Base-by-base conservation (phyloP, 2,329 filamentous ascomycete species). In the Metarhizium anisopliae region DNA sequence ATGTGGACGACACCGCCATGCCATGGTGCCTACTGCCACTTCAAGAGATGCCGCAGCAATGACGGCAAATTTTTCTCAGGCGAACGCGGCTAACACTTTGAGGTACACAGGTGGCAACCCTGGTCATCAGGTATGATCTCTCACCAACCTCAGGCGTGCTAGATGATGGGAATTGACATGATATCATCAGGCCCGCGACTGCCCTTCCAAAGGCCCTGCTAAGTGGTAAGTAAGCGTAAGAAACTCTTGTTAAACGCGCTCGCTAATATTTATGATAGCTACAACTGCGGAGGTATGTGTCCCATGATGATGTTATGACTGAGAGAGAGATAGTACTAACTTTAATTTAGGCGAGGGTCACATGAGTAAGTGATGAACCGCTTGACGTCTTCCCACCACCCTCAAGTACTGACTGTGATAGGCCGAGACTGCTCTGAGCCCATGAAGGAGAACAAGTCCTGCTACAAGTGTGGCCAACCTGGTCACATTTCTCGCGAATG, bases 401-500 rank as follows among this genome's bases (percentile, higher is more conserved):
- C 18, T 45, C 32, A 16, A 18, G 42, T 42, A 50, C n/a, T 60
- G 54, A 54, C 38, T 4, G n/a, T 57, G 13, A 29, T 60, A 88
- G 86, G 88, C 82, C 90, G 92, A 73, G 93, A 97, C 71, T 97
- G 93, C 81, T 85, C 87, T 60, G 85, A 90, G 72, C 87, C 90
- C 59, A 84, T 89, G 67, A 95, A 95, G 80, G 90, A 96, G 75
- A 91, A 76, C 71, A 84, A 87, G 78, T 81, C 84, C 66, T 88
- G 84, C 79, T 88, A 87, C 77, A 82, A 86, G 67, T 91, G 87
- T 78, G 89, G 89, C 69, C 83, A 89, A 73, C 76, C 85, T 63
- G 93, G 91, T 60, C 93, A 97, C 81, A 89, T 96, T 72, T 94
- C 89, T 66, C 91, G 93, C 66, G 92, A 96, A 69, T 92, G 88